Base-by-base conservation (phyloP, 805 yeast species). In the Yamadazyma laniorum region DNA sequence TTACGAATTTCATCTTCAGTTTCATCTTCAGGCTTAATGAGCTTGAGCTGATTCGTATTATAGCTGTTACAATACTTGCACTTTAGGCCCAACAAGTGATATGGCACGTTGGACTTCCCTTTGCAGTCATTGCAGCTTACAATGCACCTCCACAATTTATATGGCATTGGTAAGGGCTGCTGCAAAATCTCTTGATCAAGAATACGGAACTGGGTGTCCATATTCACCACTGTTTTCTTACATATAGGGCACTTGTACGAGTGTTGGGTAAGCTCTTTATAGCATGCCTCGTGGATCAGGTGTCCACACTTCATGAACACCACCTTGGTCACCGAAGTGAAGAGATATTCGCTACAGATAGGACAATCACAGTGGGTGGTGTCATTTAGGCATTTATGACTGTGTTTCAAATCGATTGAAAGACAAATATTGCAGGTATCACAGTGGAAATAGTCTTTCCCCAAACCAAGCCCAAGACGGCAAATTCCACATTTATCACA, bases 221-320 rank as follows among this genome's bases (percentile, higher is more conserved):
- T 89, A 61, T 89, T 86, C 25, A 84, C 71, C 35, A 91, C 79
- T 0, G 96, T 83, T 49, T 85, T 79, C 38, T 87, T 82, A 56
- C 98, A 90, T 2, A 86, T 74, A 1, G 98, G 98, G 59, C 98
- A 90, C 57, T 87, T 86, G 69, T 88, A 90, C 12, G 85, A 79
- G 55, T 85, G 88, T 48, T 80, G 75, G n/a, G 86, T 77, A 56
- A 84, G 80, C 47, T 86, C 91, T 44, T 82, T 82, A 58, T 80
- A 89, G 59, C 98, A 90, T 18, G 59, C 53, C 57, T 88, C 87
- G 63, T 90, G 98, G 42, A 90, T 90, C 26, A 95, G 86, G 61
- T 90, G 98, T 2, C 97, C 96, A 63, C 98, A 90, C 34, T 74
- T 69, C 96, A 90, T 88, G 58, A 90, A 89, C 15, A 88, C 95